These are phyloP conservation scores for Fusarium circinatum DNA, from an alignment of 2,329 filamentous ascomycete genomes.

Conservation along the genomic window DNA sequence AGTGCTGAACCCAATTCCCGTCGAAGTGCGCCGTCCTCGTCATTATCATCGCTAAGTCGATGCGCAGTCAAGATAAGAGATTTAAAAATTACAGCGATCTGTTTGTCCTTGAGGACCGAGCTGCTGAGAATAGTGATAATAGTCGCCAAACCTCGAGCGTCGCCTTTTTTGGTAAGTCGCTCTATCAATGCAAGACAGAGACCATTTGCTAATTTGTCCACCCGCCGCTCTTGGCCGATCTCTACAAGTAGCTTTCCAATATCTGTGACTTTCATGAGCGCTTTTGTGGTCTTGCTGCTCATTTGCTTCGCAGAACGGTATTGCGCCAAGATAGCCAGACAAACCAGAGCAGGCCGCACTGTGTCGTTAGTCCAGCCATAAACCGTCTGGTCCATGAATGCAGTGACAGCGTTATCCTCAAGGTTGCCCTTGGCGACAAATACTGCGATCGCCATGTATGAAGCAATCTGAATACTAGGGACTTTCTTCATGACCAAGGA, in stretches of 20 bases:
- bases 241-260: conserved; percentile 69
- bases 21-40: conserved; percentile 66
- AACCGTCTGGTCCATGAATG: conserved; percentile 89
- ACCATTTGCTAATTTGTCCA: conserved; percentile 78
- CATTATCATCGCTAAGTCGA: conserved; percentile 64
- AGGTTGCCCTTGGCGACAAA: conserved; percentile 85
- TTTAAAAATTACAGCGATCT: conserved; percentile 73
- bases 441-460: conserved; percentile 90
- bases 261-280: conserved; percentile 71
- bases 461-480: conserved; percentile 83
- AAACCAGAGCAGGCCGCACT: conserved; percentile 77
- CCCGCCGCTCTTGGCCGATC: conserved; percentile 71
- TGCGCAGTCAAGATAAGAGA: conserved; percentile 70
- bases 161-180: conserved; percentile 68
- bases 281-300: conserved; percentile 75
- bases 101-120: conserved; percentile 69
- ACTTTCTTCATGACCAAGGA: conserved; percentile 80
- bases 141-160: conserved; percentile 64
- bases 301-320: conserved; percentile 77
- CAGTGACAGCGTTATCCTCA: conserved; percentile 81
- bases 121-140: conserved; percentile 71
- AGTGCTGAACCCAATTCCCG: conserved; percentile 73
- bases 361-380: conserved; percentile 81
- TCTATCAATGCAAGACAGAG: conserved; percentile 74
- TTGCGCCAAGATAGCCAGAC: conserved; percentile 83